Conservation (phyloP, 805 yeast genomes). For the Komagataella mondaviorum region DNA sequence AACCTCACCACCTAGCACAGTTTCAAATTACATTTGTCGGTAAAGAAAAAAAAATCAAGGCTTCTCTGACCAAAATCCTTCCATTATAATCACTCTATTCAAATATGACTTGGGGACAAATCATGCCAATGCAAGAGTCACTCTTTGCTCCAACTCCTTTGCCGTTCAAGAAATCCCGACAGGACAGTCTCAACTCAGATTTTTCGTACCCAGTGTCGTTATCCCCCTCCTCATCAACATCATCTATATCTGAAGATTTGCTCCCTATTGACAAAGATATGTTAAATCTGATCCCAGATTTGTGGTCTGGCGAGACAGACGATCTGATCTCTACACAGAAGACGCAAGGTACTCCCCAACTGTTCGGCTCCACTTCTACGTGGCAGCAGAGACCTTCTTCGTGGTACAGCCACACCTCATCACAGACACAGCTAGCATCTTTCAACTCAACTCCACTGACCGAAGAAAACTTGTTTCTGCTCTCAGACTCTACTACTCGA, state of each 20-base stretch:
- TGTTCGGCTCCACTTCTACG: background rate
- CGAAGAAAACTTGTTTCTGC: conserved; percentile 21
- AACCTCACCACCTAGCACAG: background rate
- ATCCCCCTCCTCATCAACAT: background rate
- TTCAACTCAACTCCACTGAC: conserved; percentile 13
- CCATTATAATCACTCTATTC: background rate
- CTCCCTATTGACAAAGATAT: conserved; percentile 4
- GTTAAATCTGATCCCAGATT: conserved; percentile 13
- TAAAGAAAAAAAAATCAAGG: background rate
- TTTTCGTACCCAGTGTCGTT: background rate
- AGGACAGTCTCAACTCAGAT: background rate
- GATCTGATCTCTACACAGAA: background rate
- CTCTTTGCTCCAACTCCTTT: background rate
- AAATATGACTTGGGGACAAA: background rate
- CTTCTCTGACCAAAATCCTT: background rate
- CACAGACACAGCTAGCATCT: background rate
- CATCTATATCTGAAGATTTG: background rate
- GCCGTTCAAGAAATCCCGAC: background rate
- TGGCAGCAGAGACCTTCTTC: background rate
- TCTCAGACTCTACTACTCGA: conserved; percentile 8
- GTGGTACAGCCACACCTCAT: conserved; percentile 1
- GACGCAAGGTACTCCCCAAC: background rate
- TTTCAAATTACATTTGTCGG: background rate
- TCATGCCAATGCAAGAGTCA: background rate
- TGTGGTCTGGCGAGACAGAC: conserved; percentile 10